phyloP scores from a whole-genome alignment of 106 monocot species.

The Dendrobium nobile region DNA sequence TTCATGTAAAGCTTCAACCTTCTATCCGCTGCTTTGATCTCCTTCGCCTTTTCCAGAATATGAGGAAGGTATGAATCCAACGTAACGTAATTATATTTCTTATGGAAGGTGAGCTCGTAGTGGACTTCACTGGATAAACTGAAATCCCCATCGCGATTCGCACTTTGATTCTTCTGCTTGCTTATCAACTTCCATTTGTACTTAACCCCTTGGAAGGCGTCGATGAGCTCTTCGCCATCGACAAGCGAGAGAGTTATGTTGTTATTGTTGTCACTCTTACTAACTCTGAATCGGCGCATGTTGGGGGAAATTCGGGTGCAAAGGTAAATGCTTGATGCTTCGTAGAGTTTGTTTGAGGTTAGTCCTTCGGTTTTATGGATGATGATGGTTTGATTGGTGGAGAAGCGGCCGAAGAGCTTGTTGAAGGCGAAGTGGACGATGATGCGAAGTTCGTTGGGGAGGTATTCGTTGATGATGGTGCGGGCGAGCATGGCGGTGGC shows the following conservation, averaged over 20 bases:
- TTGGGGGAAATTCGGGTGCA: constrained; percentile 11
- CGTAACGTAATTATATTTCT: constrained; percentile 21
- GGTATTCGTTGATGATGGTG: constrained; percentile 23
- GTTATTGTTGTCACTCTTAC: constrained; percentile 9
- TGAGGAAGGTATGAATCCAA: constrained; percentile 19
- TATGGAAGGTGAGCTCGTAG: constrained; percentile 30
- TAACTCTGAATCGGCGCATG: constrained; percentile 14
- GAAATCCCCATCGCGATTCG: background rate
- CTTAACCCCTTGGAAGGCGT: constrained; percentile 26
- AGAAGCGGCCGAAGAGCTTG: constrained; percentile 6
- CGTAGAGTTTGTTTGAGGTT: constrained; percentile 21
- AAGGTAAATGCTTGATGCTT: constrained; percentile 17
- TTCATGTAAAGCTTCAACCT: constrained; percentile 26
- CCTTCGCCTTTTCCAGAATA: constrained; percentile 15
- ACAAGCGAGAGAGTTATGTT: constrained; percentile 14
- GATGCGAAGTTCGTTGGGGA: constrained; percentile 20
- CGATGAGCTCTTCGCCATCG: constrained; percentile 23
- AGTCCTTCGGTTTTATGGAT: constrained; percentile 21
- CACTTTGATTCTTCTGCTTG: background rate
- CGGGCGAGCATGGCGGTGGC: constrained; percentile 18
- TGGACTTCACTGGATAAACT: background rate
- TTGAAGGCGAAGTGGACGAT: constrained; percentile 2
- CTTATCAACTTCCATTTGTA: constrained; percentile 21
- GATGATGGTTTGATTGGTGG: constrained; percentile 19
- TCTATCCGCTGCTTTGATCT: constrained; percentile 5